phyloP scores from a whole-genome alignment of 2,329 filamentous ascomycete genomes.

The Colletotrichum higginsianum region DNA sequence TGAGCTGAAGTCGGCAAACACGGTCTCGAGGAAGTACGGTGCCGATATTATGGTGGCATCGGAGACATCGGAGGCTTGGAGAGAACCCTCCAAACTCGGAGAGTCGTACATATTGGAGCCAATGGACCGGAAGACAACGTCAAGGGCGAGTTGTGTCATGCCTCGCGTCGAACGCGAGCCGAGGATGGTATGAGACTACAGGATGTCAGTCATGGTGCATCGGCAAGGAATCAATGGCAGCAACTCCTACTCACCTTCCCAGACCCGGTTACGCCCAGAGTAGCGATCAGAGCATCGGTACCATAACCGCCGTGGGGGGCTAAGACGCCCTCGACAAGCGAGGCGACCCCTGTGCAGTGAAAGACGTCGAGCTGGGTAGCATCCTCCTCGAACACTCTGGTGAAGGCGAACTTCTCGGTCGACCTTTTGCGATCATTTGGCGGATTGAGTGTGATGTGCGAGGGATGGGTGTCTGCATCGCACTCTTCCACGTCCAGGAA shows the following conservation, averaged over 20 bases:
- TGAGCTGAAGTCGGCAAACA: constrained; percentile 77
- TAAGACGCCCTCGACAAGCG: constrained; percentile 85
- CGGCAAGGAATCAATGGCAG: background rate
- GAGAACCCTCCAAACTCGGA: constrained; percentile 76
- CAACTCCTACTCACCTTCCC: constrained; percentile 79
- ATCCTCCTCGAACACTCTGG: constrained; percentile 90
- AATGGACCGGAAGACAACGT: constrained; percentile 89
- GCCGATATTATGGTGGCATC: constrained; percentile 85
- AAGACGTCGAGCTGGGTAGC: constrained; percentile 90
- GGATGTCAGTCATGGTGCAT: background rate
- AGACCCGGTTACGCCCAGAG: constrained; percentile 93
- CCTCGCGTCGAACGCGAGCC: constrained; percentile 90
- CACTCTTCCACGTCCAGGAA: constrained; percentile 84
- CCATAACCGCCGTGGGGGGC: constrained; percentile 81
- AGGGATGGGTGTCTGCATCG: constrained; percentile 62
- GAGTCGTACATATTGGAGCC: constrained; percentile 77
- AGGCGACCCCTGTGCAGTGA: constrained; percentile 80
- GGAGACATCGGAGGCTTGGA: constrained; percentile 83
- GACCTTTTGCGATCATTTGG: constrained; percentile 89
- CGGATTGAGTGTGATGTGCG: constrained; percentile 83
- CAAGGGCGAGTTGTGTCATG: constrained; percentile 90
- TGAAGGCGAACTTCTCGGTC: constrained; percentile 95
- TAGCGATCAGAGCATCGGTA: constrained; percentile 90
- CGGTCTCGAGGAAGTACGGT: constrained; percentile 81
- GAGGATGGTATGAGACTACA: constrained; percentile 95